A percentile compares a stretch with the other conserved stretches of the same genome.
Evolutionary conservation across 2,329 filamentous ascomycete genomes (phyloP).

Genomic region (Waltergamsia citrina): DNA sequence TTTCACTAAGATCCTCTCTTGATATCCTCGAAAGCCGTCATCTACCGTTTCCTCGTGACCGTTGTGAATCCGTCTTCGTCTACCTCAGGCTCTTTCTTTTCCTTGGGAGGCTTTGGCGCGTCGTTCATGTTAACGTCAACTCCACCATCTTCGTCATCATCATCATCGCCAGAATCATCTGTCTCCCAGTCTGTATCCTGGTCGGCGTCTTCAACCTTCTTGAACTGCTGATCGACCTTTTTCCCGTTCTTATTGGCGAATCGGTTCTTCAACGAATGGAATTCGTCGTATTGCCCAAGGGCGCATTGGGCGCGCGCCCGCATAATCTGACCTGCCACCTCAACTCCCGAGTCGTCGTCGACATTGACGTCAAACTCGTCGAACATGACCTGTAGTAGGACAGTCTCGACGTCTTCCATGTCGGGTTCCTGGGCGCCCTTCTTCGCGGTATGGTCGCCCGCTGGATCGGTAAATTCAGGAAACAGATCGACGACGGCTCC

Average conservation of each 20-base stretch:
- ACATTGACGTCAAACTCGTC: slow-evolving; percentile 93
- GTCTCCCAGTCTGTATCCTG: slow-evolving; percentile 54
- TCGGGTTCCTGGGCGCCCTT: slow-evolving; percentile 45
- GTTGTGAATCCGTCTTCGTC: slow-evolving; percentile 78
- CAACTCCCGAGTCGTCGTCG: slow-evolving; percentile 76
- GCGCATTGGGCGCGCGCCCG: slow-evolving; percentile 54
- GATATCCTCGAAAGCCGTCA: slow-evolving; percentile 8
- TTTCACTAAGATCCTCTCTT: neutral
- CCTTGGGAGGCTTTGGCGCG: slow-evolving; percentile 49
- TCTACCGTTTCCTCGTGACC: slow-evolving; percentile 59
- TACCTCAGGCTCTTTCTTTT: slow-evolving; percentile 60
- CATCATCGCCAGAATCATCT: slow-evolving; percentile 48
- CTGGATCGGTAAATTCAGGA: slow-evolving; percentile 46
- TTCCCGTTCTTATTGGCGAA: slow-evolving; percentile 54
- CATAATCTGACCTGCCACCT: slow-evolving; percentile 66
- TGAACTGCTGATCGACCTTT: slow-evolving; percentile 43
- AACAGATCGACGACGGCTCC: slow-evolving; percentile 80
- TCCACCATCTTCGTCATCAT: slow-evolving; percentile 44
- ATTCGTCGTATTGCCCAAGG: slow-evolving; percentile 55
- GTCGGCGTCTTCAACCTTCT: slow-evolving; percentile 43
- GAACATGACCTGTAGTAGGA: slow-evolving; percentile 81
- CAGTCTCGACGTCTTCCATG: slow-evolving; percentile 69
- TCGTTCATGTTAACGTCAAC: slow-evolving; percentile 61
- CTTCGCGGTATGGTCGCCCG: slow-evolving; percentile 14
- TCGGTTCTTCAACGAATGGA: slow-evolving; percentile 52